These are phyloP conservation scores for Leccinum broughii DNA, from an alignment of 768 basidiomycete species.

Conservation along the genomic window DNA sequence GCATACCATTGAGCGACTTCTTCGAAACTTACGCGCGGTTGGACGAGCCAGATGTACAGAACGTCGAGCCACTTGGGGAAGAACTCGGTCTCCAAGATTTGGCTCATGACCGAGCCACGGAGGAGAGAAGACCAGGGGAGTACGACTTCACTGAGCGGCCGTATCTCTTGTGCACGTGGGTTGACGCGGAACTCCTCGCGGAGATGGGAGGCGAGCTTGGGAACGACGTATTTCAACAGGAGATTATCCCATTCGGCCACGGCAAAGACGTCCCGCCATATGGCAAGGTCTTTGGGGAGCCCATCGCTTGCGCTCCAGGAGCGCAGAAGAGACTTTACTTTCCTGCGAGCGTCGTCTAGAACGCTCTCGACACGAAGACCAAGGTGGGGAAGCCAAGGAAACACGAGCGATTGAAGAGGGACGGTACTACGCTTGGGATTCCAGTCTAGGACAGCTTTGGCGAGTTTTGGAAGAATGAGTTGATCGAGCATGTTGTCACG, in stretches of 20 bases:
- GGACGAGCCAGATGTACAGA: constrained; percentile 90
- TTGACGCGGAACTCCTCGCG: constrained; percentile 89
- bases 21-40: constrained; percentile 82
- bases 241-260: constrained; percentile 86
- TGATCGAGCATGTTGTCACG: constrained; percentile 96
- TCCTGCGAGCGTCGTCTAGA: constrained; percentile 84
- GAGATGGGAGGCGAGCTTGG: constrained; percentile 81
- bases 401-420: constrained; percentile 77
- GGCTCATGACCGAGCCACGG: constrained; percentile 73
- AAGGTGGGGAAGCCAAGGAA: constrained; percentile 94
- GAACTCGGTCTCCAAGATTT: constrained; percentile 87
- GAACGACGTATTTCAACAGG: constrained; percentile 87
- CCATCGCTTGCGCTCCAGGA: constrained; percentile 73
- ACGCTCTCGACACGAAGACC: constrained; percentile 81
- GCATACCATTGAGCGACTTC: constrained; percentile 94
- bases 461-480: constrained; percentile 90
- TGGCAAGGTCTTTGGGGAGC: constrained; percentile 69
- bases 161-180: constrained; percentile 87
- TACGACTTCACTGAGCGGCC: constrained; percentile 65
- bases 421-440: constrained; percentile 56
- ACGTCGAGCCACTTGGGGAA: constrained; percentile 97
- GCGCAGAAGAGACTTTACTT: constrained; percentile 77
- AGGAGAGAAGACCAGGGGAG: constrained; percentile 77
- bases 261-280: constrained; percentile 88
- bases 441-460: constrained; percentile 85